Conservation (phyloP, 2,329 filamentous ascomycete genomes). For the Neurospora sp. region DNA sequence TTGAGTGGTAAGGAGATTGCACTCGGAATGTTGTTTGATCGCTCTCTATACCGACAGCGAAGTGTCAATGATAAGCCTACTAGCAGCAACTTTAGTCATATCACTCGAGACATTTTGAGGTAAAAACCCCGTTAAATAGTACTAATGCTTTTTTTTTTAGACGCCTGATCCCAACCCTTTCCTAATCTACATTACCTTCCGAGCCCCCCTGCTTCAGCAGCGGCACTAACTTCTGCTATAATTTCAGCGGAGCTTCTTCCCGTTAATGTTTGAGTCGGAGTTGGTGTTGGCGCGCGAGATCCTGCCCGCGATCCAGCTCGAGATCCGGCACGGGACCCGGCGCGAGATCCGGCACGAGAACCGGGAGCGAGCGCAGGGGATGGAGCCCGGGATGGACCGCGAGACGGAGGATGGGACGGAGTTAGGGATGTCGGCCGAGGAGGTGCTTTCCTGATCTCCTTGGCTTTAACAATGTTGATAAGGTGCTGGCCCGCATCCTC, state of each 20-base stretch:
- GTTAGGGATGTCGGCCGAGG: conserved; percentile 3
- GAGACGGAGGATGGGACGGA: conserved; percentile 6
- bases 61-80: not conserved
- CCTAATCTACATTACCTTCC: not conserved
- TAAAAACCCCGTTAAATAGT: not conserved
- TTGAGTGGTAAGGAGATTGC: not conserved
- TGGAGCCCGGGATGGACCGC: not conserved
- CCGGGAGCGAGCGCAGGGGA: not conserved
- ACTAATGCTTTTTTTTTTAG: not conserved
- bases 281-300: not conserved
- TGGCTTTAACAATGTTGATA: conserved; percentile 52
- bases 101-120: not conserved
- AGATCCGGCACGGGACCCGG: not conserved
- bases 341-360: not conserved
- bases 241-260: not conserved
- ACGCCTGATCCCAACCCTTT: not conserved
- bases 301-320: not conserved
- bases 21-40: not conserved
- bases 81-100: not conserved
- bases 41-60: not conserved
- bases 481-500: conserved; percentile 64
- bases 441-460: conserved; percentile 31
- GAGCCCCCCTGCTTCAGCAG: not conserved
- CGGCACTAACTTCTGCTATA: not conserved
- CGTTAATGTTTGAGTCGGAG: not conserved